Conservation (phyloP, 257 asterid genomes). For the Salvia rosmarinus region DNA sequence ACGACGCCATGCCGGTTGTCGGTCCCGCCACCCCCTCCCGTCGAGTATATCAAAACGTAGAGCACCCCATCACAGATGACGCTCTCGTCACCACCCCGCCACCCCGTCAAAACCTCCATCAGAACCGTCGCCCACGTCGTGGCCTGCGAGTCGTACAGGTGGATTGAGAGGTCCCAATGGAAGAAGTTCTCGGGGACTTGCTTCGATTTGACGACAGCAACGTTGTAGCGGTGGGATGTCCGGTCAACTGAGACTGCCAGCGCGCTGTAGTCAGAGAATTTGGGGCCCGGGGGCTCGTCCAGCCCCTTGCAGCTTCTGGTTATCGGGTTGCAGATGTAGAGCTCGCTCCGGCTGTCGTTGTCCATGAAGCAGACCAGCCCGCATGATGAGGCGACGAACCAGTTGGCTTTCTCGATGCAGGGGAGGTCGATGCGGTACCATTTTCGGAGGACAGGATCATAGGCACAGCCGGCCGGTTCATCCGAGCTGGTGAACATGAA, state of each 20-base stretch:
- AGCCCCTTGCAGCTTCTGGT: conserved; percentile 55
- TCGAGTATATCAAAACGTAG: conserved; percentile 73
- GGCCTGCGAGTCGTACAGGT: conserved; percentile 64
- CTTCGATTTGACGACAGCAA: conserved; percentile 68
- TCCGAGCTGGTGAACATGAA: conserved; percentile 94
- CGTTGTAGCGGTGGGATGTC: conserved; percentile 46
- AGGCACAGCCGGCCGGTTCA: conserved; percentile 80
- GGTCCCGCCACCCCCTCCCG: conserved; percentile 50
- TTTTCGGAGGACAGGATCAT: conserved; percentile 71
- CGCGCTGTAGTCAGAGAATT: conserved; percentile 71
- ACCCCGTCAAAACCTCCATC: conserved; percentile 64
- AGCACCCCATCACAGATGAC: conserved; percentile 79
- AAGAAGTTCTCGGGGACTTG: conserved; percentile 80
- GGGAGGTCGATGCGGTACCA: conserved; percentile 89
- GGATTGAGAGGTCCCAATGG: conserved; percentile 82
- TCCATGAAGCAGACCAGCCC: conserved; percentile 90
- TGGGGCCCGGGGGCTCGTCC: conserved; percentile 67
- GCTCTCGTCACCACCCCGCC: conserved; percentile 94
- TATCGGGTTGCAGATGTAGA: conserved; percentile 78
- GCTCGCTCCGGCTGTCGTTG: conserved; percentile 65
- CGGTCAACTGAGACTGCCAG: conserved; percentile 63
- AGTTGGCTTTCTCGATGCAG: conserved; percentile 65
- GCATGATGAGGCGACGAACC: conserved; percentile 74
- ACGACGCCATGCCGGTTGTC: conserved; percentile 71
- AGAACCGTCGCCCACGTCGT: conserved; percentile 58